Conservation (phyloP, 1,284 basidiomycete species). For the Stereum hirsutum region DNA sequence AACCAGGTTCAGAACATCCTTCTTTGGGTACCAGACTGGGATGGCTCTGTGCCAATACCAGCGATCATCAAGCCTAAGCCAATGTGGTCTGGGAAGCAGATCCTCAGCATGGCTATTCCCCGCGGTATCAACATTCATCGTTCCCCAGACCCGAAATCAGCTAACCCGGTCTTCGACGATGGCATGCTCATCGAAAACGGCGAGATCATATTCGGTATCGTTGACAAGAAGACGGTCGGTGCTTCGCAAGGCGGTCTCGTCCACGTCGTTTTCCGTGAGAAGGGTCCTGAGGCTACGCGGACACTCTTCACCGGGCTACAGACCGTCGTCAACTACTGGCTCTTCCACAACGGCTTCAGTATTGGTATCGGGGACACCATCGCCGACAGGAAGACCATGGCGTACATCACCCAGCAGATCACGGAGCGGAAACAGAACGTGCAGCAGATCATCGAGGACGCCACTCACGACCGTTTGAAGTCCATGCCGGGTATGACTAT, state of each 20-base stretch:
- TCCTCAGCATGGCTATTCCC: conserved; percentile 89
- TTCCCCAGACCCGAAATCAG: conserved; percentile 70
- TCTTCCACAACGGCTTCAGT: conserved; percentile 98
- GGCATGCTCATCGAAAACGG: conserved; percentile 98
- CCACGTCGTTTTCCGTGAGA: conserved; percentile 97
- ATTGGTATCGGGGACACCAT: conserved; percentile 99
- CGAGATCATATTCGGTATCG: conserved; percentile 90
- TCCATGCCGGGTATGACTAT: conserved; percentile 97
- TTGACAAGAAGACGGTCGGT: conserved; percentile 98
- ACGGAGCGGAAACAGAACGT: conserved; percentile 77
- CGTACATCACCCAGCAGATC: conserved; percentile 79
- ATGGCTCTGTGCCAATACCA: conserved; percentile 87
- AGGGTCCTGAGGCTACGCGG: conserved; percentile 90
- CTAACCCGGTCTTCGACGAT: conserved; percentile 83
- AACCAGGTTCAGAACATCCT: conserved; percentile 93
- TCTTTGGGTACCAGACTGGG: conserved; percentile 97
- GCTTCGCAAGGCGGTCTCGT: conserved; percentile 91
- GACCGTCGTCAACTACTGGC: conserved; percentile 96
- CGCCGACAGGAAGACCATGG: conserved; percentile 86
- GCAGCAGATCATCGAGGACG: conserved; percentile 62
- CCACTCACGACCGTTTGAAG: conserved; percentile 79
- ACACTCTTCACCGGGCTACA: conserved; percentile 93
- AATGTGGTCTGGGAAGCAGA: conserved; percentile 97
- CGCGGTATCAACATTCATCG: conserved; percentile 93
- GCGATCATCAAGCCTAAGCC: conserved; percentile 96